phyloP scores from a whole-genome alignment of 1,139 yeast genomes.

The Hemisphaericaspora xylanilytica region DNA sequence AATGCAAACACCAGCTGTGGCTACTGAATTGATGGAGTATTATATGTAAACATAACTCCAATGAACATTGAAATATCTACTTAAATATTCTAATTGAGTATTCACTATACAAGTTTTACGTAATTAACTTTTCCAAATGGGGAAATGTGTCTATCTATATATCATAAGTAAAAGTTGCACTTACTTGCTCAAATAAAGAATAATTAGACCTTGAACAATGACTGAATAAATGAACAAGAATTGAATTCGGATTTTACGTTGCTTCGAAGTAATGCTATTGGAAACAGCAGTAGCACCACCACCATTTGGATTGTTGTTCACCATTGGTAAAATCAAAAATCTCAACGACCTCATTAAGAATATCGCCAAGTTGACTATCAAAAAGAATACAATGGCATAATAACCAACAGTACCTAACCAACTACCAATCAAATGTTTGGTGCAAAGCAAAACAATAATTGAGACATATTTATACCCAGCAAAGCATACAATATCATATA shows the following conservation, averaged over 20 bases:
- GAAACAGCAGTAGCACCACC: constrained; percentile 6
- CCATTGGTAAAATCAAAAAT: constrained; percentile 65
- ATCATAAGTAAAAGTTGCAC: too few species aligned
- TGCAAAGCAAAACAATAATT: constrained; percentile 52
- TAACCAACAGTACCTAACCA: constrained; percentile 32
- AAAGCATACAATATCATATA: constrained; percentile 84
- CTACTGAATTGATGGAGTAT: too few species aligned
- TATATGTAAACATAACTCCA: too few species aligned
- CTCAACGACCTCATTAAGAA: constrained; percentile 82
- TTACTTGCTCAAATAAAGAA: constrained; percentile 37
- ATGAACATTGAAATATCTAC: too few species aligned
- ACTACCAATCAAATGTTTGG: constrained; percentile 41
- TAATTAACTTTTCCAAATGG: too few species aligned
- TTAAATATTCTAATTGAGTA: too few species aligned
- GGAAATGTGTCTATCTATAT: too few species aligned
- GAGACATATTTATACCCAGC: constrained; percentile 95
- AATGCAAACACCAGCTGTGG: too few species aligned
- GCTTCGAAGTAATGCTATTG: constrained; percentile 59
- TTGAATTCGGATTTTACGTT: constrained; percentile 80
- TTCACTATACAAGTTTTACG: too few species aligned
- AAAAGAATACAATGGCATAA: constrained; percentile 41
- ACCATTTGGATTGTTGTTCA: constrained; percentile 35
- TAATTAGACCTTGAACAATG: constrained; percentile 62
- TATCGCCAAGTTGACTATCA: constrained; percentile 56
- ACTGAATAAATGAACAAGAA: constrained; percentile 85